These are phyloP conservation scores for Mycena venus DNA, from an alignment of 768 basidiomycete species.

Conservation along the genomic window DNA sequence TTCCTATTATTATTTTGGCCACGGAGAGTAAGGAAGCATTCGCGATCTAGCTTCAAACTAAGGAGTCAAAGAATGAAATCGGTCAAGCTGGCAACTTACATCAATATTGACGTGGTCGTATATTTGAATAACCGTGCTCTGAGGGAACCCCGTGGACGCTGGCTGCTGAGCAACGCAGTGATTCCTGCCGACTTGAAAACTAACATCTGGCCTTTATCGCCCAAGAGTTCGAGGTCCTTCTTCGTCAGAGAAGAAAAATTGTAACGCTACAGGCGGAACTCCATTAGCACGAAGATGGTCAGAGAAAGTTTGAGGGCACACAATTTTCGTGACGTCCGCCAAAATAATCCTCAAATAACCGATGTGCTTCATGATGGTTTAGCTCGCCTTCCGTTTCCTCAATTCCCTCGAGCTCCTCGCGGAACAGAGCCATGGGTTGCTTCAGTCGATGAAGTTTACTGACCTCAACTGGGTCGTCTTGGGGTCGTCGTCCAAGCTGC, in stretches of 20 bases:
- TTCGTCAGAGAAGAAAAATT: neutral
- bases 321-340: neutral
- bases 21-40: neutral
- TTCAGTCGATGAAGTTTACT: neutral
- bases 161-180: neutral
- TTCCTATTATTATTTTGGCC: neutral
- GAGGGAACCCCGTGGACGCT: neutral
- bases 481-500: neutral
- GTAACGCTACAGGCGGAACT: neutral
- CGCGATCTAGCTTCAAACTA: neutral
- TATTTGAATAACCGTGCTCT: neutral
- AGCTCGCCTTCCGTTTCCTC: neutral
- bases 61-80: neutral
- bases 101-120: neutral
- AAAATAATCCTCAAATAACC: neutral
- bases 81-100: neutral
- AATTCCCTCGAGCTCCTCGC: neutral
- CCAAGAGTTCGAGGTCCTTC: neutral
- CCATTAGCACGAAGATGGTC: neutral
- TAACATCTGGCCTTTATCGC: neutral
- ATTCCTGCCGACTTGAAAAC: neutral
- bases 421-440: neutral
- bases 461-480: neutral
- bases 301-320: neutral
- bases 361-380: neutral